Evolutionary conservation across 192 early-diverging fungal genomes (phyloP).

Genomic region (Radiomyces spectabilis): DNA sequence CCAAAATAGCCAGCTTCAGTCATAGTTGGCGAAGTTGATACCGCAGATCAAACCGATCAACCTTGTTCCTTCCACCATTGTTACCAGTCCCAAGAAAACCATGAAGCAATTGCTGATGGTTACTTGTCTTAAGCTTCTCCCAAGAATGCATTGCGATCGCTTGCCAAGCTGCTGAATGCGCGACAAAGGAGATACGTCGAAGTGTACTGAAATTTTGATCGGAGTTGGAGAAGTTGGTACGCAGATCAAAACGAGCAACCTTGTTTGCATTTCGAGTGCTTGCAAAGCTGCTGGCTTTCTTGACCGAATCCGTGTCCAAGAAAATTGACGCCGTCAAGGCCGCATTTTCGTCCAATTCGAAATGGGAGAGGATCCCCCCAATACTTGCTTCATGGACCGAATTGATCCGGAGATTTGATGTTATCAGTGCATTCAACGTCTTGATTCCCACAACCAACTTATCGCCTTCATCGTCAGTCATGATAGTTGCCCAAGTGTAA

Average conservation of each 20-base stretch:
- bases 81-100: too few species aligned
- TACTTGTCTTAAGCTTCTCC: too few species aligned
- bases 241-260: slow-evolving; percentile 3
- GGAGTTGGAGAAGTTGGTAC: slow-evolving; percentile 9
- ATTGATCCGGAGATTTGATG: slow-evolving; percentile 3
- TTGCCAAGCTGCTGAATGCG: slow-evolving; percentile 2
- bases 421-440: slow-evolving; percentile 1
- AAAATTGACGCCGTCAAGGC: background rate
- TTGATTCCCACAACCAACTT: slow-evolving; percentile 4
- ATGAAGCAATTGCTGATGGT: too few species aligned
- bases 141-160: too few species aligned
- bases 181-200: slow-evolving; percentile 6
- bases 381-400: background rate
- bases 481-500: background rate
- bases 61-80: too few species aligned
- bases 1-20: too few species aligned
- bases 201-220: slow-evolving; percentile 11
- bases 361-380: background rate
- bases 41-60: slow-evolving; percentile 6
- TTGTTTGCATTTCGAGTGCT: slow-evolving; percentile 1
- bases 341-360: background rate
- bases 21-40: slow-evolving; percentile 10
- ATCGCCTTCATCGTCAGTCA: background rate
- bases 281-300: slow-evolving; percentile 5
- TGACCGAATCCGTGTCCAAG: background rate